Evolutionary conservation across 148 eudicot genomes (phyloP).

Genomic region (Nepenthes gracilis): DNA sequence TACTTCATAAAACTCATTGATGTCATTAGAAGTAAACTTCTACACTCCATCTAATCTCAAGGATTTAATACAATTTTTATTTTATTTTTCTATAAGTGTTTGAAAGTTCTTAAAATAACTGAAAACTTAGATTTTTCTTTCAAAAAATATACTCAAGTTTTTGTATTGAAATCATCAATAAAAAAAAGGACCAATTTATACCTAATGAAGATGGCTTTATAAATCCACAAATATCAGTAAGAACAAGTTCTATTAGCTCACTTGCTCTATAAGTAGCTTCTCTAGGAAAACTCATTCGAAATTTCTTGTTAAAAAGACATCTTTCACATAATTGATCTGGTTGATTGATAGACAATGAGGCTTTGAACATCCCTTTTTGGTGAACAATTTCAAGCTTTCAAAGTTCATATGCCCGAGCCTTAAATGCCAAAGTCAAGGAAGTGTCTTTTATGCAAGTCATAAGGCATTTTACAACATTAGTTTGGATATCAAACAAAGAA

Average conservation of each 20-base stretch:
- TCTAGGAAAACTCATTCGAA: not conserved
- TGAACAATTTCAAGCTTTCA: too few species aligned
- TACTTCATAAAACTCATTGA: not conserved
- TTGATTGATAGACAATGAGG: too few species aligned
- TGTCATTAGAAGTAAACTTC: not conserved
- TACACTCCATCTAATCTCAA: not conserved
- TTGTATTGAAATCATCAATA: not conserved
- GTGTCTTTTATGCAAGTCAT: too few species aligned
- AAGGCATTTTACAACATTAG: too few species aligned
- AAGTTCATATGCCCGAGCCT: too few species aligned
- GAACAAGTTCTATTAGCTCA: not conserved
- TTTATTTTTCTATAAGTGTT: not conserved
- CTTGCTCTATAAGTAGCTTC: not conserved
- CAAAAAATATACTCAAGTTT: slow-evolving; percentile 2
- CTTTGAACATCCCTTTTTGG: too few species aligned
- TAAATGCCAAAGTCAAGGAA: too few species aligned
- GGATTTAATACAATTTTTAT: not conserved
- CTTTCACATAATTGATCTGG: slow-evolving; percentile 3
- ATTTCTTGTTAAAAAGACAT: not conserved
- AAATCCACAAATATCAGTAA: not conserved
- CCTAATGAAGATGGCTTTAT: not conserved
- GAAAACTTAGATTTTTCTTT: slow-evolving; percentile 1
- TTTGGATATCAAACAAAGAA: too few species aligned
- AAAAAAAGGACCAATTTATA: not conserved
- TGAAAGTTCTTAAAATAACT: not conserved